Evolutionary conservation across 2,329 filamentous ascomycete species (phyloP).

Genomic region (Meredithiella fracta): DNA sequence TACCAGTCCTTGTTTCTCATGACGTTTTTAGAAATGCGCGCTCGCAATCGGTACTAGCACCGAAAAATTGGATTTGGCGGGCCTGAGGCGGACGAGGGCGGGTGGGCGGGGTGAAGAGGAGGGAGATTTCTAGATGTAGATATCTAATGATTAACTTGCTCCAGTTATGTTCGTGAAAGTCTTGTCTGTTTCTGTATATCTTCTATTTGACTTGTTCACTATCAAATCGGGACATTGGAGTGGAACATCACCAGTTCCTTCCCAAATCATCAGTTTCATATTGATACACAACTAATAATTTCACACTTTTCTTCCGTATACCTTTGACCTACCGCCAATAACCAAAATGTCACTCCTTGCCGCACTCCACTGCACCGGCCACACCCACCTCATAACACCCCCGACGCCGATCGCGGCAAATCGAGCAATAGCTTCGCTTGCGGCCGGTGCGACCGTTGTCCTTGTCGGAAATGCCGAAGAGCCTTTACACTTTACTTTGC

Average conservation of each 20-base stretch:
- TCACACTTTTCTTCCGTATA: background rate
- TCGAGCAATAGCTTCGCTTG: slow-evolving; percentile 62
- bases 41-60: slow-evolving; percentile 8
- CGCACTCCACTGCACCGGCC: slow-evolving; percentile 50
- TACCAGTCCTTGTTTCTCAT: background rate
- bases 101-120: background rate
- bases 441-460: slow-evolving; percentile 66
- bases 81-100: background rate
- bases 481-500: slow-evolving; percentile 40
- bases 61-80: background rate
- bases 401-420: slow-evolving; percentile 75
- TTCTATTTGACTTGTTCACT: too few relatives aligned
- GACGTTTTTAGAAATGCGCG: slow-evolving; percentile 8
- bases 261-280: too few relatives aligned
- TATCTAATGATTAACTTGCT: too few relatives aligned
- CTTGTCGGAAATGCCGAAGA: slow-evolving; percentile 39
- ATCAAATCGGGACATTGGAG: too few relatives aligned
- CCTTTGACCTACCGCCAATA: background rate
- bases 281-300: background rate
- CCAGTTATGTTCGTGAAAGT: too few relatives aligned
- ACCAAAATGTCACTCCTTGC: slow-evolving; percentile 38
- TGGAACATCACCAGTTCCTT: too few relatives aligned
- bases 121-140: too few relatives aligned
- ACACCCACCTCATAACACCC: slow-evolving; percentile 73
- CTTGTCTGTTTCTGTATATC: too few relatives aligned